Evolutionary conservation across 768 basidiomycete species (phyloP).

Genomic region (Suillus americanus): DNA sequence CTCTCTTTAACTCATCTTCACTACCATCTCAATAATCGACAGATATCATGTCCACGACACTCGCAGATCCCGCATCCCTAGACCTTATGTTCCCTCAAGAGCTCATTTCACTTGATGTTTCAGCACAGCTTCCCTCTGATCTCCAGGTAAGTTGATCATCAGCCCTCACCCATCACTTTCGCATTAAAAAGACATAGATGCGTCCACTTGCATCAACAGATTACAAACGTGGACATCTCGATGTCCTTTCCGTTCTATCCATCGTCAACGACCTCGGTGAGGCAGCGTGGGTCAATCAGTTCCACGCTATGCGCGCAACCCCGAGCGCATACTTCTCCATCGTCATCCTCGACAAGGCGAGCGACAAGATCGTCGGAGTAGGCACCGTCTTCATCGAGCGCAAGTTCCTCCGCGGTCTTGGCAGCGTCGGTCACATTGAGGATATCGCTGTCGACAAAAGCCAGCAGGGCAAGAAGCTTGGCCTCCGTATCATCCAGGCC

Average conservation of each 20-base stretch:
- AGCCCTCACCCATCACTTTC: background rate
- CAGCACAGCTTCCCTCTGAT: constrained; percentile 56
- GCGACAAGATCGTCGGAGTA: constrained; percentile 80
- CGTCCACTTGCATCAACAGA: constrained; percentile 89
- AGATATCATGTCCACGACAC: constrained; percentile 26
- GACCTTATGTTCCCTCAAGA: constrained; percentile 77
- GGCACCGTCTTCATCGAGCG: constrained; percentile 88
- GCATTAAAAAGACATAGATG: constrained; percentile 49
- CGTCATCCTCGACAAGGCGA: constrained; percentile 74
- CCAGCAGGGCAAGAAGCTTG: constrained; percentile 91
- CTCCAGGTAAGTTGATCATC: constrained; percentile 56
- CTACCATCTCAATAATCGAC: background rate
- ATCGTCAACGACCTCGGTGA: constrained; percentile 66
- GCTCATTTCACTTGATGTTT: constrained; percentile 68
- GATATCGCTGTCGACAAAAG: constrained; percentile 91
- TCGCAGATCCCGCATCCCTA: constrained; percentile 58
- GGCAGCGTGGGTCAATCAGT: constrained; percentile 68
- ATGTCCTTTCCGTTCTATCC: constrained; percentile 75
- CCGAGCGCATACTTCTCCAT: constrained; percentile 77
- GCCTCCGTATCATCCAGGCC: constrained; percentile 82
- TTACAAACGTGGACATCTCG: constrained; percentile 77
- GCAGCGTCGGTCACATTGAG: constrained; percentile 92
- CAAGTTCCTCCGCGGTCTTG: constrained; percentile 89
- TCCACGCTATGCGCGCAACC: constrained; percentile 53
- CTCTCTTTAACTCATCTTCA: constrained; percentile 6